Evolutionary conservation across 208 protist species (phyloP), one percentile per base, ranked within the genome.

Genomic region (Borovskyia barvae): DNA sequence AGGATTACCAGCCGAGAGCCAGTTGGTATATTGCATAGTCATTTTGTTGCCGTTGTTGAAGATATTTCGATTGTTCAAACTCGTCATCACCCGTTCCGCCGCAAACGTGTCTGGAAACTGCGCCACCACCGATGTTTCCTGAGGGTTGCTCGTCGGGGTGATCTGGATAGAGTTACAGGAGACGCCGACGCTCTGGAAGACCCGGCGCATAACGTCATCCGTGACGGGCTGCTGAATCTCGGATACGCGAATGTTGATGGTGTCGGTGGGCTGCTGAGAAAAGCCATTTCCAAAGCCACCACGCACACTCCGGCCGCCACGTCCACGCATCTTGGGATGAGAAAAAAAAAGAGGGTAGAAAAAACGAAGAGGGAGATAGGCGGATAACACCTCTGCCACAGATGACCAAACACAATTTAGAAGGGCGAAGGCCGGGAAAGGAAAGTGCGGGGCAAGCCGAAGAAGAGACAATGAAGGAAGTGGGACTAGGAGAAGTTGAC

Each of bases 41-140:
- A 95, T 93, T 47, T 84, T 89, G 63, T 95, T 93, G 20, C 81
- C 76, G 72, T 93, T 82, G 58, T 89, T 87, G 71, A 86, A 95
- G 60, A 95, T 95, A 69, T 90, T 89, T 42, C 80, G 85, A 66
- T 85, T 81, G 69, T 93, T 92, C 15, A 92, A 72, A 36, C 56
- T 77, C 15, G 66, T 66, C 69, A 86, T 80, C 19, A 82, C 85
- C 32, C 72, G 73, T 58, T 90, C 74, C 12, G 89, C 84, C 22
- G 77, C 67, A 35, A 77, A 77, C 26, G 32, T 55, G 65, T 87
- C 76, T 17, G 65, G 55, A 40, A 95, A 92, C 63, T 91, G 85
- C 9, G 72, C 89, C 52, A 82, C 72, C 46, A 93, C 89, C 22
- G 75, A 57, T 29, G 77, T 77, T 58, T 92, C 85, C 65, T 72